Conservation (phyloP, 495 filamentous ascomycete genomes). For the Friedmanniomyces endolithicus region DNA sequence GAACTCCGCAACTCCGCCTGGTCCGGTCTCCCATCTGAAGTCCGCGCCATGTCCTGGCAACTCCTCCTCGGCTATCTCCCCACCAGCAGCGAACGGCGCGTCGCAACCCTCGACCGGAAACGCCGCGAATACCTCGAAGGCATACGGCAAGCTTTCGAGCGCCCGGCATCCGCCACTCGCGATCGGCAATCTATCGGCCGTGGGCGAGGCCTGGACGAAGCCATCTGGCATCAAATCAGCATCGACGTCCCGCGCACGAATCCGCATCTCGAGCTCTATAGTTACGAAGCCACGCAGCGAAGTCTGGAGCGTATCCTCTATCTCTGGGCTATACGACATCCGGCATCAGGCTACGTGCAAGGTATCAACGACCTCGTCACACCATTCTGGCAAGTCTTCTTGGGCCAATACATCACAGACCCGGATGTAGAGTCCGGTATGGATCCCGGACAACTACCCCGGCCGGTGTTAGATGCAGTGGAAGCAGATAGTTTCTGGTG, state of each 20-base stretch:
- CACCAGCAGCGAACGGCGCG: constrained; percentile 80
- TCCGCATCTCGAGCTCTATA: constrained; percentile 85
- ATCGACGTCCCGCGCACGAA: constrained; percentile 97
- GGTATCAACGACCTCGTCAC: constrained; percentile 97
- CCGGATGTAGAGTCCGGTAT: constrained; percentile 84
- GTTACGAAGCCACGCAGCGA: constrained; percentile 89
- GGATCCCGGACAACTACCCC: constrained; percentile 90
- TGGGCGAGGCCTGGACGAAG: constrained; percentile 74
- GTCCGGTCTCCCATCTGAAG: constrained; percentile 88
- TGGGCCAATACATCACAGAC: constrained; percentile 86
- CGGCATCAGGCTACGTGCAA: constrained; percentile 93
- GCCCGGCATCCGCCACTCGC: neutral
- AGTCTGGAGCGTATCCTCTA: constrained; percentile 91
- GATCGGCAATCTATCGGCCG: constrained; percentile 33
- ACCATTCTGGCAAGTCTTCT: constrained; percentile 94
- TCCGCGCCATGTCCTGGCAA: constrained; percentile 97
- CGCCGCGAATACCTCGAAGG: constrained; percentile 95
- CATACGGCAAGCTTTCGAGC: constrained; percentile 83
- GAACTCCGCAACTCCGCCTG: constrained; percentile 79
- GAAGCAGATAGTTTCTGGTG: constrained; percentile 99
- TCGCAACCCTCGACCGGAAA: constrained; percentile 84
- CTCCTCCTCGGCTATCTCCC: constrained; percentile 89
- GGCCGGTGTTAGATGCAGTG: constrained; percentile 84
- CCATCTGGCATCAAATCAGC: constrained; percentile 96
- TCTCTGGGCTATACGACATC: constrained; percentile 94